phyloP scores from a whole-genome alignment of 2,329 filamentous ascomycete species.

The Alternaria consortialis region DNA sequence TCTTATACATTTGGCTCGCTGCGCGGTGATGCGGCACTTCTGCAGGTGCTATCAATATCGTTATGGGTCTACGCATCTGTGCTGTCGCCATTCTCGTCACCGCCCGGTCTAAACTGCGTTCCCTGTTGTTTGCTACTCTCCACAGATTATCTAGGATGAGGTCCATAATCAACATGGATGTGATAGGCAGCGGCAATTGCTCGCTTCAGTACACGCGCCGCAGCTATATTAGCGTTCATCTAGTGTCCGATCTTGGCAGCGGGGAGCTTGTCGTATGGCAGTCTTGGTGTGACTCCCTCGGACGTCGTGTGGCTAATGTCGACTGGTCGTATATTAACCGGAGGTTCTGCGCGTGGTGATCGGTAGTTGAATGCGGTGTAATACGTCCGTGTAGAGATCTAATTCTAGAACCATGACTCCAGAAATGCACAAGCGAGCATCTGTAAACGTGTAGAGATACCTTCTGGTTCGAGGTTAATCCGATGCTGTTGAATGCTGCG shows the following conservation, averaged over 20 bases:
- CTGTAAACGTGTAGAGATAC: not conserved
- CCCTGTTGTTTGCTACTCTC: conserved; percentile 21
- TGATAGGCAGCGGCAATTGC: conserved; percentile 33
- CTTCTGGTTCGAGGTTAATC: not conserved
- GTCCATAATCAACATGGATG: conserved; percentile 21
- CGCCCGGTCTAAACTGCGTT: conserved; percentile 8
- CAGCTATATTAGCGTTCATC: conserved; percentile 31
- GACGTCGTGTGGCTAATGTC: conserved; percentile 11
- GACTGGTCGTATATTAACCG: conserved; percentile 7
- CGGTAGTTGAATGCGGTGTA: conserved; percentile 8
- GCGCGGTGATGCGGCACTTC: conserved; percentile 16
- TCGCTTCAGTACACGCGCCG: conserved; percentile 25
- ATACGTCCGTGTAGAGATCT: not conserved
- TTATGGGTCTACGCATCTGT: conserved; percentile 23
- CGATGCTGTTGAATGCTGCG: not conserved
- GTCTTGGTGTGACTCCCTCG: conserved; percentile 12
- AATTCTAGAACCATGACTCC: not conserved
- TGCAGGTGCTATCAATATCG: conserved; percentile 18
- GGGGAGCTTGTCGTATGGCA: conserved; percentile 19
- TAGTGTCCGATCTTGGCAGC: conserved; percentile 31
- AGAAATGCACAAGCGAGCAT: not conserved
- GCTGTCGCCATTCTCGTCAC: conserved; percentile 6
- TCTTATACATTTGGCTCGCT: conserved; percentile 33
- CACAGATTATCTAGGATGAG: conserved; percentile 25
- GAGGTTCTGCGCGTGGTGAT: not conserved